Percentiles rank a stretch among this genome's conserved stretches.
Evolutionary conservation across 2,329 filamentous ascomycete genomes (phyloP).

Genomic region (Hansfordia pulvinata): DNA sequence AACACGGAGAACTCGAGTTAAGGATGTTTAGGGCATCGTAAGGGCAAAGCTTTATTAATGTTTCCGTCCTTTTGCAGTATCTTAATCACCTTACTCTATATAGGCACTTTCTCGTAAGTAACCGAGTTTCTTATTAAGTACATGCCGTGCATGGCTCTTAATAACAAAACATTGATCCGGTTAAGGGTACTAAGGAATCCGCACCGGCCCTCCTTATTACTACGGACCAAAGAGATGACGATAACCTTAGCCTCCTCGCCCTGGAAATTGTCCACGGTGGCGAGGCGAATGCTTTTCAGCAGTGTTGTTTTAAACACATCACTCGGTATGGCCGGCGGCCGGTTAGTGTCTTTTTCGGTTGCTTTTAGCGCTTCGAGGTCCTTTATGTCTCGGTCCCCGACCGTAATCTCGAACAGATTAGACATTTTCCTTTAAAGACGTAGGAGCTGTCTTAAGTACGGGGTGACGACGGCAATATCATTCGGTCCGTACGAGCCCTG

Average conservation of each 20-base stretch:
- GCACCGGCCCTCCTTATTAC: conserved; percentile 41
- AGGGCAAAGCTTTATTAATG: conserved; percentile 34
- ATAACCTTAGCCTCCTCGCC: conserved; percentile 64
- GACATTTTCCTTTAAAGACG: conserved; percentile 31
- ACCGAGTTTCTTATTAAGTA: conserved; percentile 55
- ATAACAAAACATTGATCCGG: conserved; percentile 56
- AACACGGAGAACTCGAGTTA: conserved; percentile 34
- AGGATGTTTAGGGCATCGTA: conserved; percentile 48
- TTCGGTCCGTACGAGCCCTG: conserved; percentile 45
- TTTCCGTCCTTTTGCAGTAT: conserved; percentile 31
- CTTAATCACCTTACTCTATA: conserved; percentile 48
- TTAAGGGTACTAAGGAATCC: conserved; percentile 57
- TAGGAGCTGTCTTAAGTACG: conserved; percentile 44
- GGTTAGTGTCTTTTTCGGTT: conserved; percentile 8
- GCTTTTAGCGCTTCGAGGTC: conserved; percentile 29
- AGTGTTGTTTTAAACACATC: conserved; percentile 24
- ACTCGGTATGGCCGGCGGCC: not conserved
- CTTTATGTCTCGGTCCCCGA: conserved; percentile 49
- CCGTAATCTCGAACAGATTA: conserved; percentile 40
- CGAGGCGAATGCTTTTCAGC: conserved; percentile 35
- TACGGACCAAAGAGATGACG: conserved; percentile 56
- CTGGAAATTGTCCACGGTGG: conserved; percentile 65
- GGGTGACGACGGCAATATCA: conserved; percentile 60
- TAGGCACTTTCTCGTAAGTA: conserved; percentile 40
- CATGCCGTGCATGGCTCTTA: conserved; percentile 55